Evolutionary conservation across 2,329 filamentous ascomycete genomes (phyloP).

Genomic region (Camillea tinctor): DNA sequence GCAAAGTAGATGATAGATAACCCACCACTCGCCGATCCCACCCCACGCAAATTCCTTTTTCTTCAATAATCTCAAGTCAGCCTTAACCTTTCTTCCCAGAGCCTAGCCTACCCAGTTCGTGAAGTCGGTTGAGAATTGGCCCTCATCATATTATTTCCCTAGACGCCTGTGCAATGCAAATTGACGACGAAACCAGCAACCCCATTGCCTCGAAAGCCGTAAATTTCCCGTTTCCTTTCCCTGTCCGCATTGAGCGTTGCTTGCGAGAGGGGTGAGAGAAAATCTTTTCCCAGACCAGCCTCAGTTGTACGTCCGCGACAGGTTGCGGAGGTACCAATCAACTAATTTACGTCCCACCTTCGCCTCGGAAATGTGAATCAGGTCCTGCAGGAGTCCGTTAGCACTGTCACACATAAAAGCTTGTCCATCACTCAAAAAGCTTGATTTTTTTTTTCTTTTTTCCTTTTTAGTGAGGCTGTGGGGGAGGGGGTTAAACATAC

Average conservation of each 20-base stretch:
- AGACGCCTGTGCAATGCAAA: slow-evolving; percentile 42
- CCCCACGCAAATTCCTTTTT: no score
- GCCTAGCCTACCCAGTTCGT: slow-evolving; percentile 6
- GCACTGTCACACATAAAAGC: slow-evolving; percentile 23
- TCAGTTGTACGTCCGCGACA: slow-evolving; percentile 86
- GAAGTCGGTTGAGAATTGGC: slow-evolving; percentile 22
- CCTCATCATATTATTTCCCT: slow-evolving; percentile 27
- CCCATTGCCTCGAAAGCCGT: slow-evolving; percentile 21
- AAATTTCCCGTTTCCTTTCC: slow-evolving; percentile 14
- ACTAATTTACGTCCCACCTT: slow-evolving; percentile 97
- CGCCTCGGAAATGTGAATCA: slow-evolving; percentile 98
- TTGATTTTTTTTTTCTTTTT: slow-evolving; percentile 8
- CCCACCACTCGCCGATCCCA: background rate
- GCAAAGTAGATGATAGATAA: background rate
- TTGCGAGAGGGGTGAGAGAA: slow-evolving; percentile 2
- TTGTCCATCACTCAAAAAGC: slow-evolving; percentile 23
- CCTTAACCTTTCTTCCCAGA: no score
- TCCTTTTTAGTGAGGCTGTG: slow-evolving; percentile 2
- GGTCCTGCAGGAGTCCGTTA: slow-evolving; percentile 57
- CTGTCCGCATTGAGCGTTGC: slow-evolving; percentile 17
- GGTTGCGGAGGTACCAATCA: slow-evolving; percentile 98
- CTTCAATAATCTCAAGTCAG: no score
- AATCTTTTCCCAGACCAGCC: slow-evolving; percentile 8
- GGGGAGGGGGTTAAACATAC: slow-evolving; percentile 51
- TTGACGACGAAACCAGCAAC: slow-evolving; percentile 31